These are phyloP conservation scores for Ceratobasidium sp. DNA, from an alignment of 1,284 basidiomycete species.

Conservation along the genomic window DNA sequence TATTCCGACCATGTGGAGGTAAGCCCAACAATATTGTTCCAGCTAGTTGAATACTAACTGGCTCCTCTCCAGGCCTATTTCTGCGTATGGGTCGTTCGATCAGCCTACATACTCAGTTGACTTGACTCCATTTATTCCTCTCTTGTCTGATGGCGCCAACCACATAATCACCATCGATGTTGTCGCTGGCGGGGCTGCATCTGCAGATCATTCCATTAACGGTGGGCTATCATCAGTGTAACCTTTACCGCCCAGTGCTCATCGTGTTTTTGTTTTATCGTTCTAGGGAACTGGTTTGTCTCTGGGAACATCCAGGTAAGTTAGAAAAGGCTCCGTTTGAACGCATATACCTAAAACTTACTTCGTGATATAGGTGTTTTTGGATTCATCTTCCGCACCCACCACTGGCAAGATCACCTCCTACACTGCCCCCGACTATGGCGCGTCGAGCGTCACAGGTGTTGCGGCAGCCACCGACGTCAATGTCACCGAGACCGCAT, in stretches of 20 bases:
- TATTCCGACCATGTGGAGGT: conserved; percentile 77
- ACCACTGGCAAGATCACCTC: conserved; percentile 73
- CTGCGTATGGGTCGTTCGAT: conserved; percentile 80
- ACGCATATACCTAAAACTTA: not conserved
- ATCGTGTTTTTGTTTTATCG: not conserved
- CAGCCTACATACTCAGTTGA: conserved; percentile 82
- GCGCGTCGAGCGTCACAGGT: conserved; percentile 62
- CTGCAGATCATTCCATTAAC: conserved; percentile 70
- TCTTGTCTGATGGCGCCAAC: conserved; percentile 71
- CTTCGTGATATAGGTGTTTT: conserved; percentile 56
- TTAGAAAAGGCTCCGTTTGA: not conserved
- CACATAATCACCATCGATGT: conserved; percentile 79
- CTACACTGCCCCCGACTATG: conserved; percentile 68
- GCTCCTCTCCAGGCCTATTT: conserved; percentile 67
- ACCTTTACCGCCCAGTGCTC: not conserved
- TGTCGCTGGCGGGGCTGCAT: conserved; percentile 64
- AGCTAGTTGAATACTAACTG: not conserved
- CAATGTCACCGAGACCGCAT: conserved; percentile 66
- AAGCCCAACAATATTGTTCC: conserved; percentile 40
- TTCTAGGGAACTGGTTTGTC: conserved; percentile 72
- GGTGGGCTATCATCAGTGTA: conserved; percentile 44
- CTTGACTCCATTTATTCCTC: conserved; percentile 78
- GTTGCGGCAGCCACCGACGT: conserved; percentile 55
- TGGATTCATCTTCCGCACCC: conserved; percentile 67
- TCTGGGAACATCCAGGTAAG: conserved; percentile 71